Evolutionary conservation across 805 yeast genomes (phyloP), one percentile per base, ranked within the genome.

Genomic region (Saccharomyces mikatae): DNA sequence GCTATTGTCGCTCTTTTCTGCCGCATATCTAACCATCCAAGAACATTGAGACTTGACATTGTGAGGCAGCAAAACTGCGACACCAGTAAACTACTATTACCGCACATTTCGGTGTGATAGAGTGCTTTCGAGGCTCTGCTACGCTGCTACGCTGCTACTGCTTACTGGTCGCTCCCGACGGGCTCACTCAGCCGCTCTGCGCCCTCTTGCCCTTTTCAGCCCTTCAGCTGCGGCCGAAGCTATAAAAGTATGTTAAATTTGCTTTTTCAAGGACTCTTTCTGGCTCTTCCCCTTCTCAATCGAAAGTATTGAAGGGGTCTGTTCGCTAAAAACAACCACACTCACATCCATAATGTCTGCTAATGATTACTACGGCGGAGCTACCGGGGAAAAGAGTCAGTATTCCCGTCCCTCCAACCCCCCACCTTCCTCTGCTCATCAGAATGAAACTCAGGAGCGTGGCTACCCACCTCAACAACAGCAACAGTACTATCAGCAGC

Each of bases 321-420:
- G 22, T 11, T 36, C 11, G 22, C 44, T 4, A 9, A 17, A 36
- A 13, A 8, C 9, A 17, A 11, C 8, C 44, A 2, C 10, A 36
- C 44, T 17, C 24, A n/a, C 22, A 36, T 9, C 11, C 24, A 46
- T 11, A 13, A 65, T 65, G 69, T 65, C 69, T 10, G 69, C 67
- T 11, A 59, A 62, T 49, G 67, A 65, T 29, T 65, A 65, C 48
- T 64, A 64, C 56, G 56, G 59, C 27, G 60, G 56, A 27, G 46
- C 54, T 13, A 54, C 54, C 32, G 51, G 28, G n/a, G 48, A 51
- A 41, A 50, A 58, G 49, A 46, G 58, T 10, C 52, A 62, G 65
- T 65, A 65, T 56, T 41, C 60, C 8, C 62, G 68, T 54, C 70
- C 71, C 60, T 10, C 63, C 67, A 30, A 66, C 69, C 29, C 64